phyloP scores from a whole-genome alignment of 139 green algal species.

The Diplosphaera chodatii region DNA sequence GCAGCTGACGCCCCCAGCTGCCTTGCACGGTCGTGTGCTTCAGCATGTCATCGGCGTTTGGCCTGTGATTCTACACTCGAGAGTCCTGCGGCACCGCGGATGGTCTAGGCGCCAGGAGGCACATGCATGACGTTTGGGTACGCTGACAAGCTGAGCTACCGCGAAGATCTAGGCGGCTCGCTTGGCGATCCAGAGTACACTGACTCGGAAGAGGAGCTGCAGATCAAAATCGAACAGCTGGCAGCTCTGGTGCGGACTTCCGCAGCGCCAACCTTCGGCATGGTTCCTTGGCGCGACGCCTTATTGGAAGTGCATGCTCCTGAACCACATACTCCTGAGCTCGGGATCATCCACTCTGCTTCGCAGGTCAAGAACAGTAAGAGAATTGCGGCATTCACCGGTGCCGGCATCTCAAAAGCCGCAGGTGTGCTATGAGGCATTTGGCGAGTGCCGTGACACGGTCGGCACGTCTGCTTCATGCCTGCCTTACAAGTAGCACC shows the following conservation, averaged over 20 bases:
- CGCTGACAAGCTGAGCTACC: conserved; percentile 56
- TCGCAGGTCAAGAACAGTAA: conserved; percentile 33
- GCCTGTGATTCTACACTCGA: no score
- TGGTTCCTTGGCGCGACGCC: neutral
- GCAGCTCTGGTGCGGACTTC: conserved; percentile 42
- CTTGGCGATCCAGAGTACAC: conserved; percentile 61
- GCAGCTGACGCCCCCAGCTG: no score
- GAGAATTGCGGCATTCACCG: conserved; percentile 79
- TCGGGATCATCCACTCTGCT: no score
- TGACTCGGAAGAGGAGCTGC: conserved; percentile 34
- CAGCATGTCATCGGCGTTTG: no score
- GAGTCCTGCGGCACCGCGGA: no score
- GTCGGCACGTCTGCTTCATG: no score
- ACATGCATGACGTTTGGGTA: conserved; percentile 9
- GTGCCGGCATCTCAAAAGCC: conserved; percentile 87
- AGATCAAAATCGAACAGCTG: conserved; percentile 36
- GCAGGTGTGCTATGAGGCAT: conserved; percentile 39
- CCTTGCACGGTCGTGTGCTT: no score
- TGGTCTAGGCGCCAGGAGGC: no score
- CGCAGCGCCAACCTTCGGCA: neutral
- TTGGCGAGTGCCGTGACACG: neutral
- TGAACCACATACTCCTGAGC: neutral
- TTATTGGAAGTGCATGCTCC: neutral
- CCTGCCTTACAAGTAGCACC: no score
- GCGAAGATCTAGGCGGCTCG: conserved; percentile 69